Base-by-base conservation (phyloP, 768 basidiomycete genomes). In the Suillus subaureus region DNA sequence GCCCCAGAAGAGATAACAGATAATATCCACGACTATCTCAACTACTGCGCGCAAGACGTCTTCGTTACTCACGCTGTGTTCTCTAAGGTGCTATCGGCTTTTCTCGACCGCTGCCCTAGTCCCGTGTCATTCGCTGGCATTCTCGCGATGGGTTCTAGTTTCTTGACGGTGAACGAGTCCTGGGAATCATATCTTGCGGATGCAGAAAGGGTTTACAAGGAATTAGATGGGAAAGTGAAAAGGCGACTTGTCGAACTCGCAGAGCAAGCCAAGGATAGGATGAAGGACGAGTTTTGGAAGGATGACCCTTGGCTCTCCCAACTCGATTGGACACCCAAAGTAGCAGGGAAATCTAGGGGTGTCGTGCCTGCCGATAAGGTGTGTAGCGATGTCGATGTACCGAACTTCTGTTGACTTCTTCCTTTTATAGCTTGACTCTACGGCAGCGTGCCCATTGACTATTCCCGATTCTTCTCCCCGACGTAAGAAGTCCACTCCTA, bases 311-410 rank as follows among this genome's bases (percentile, higher is more conserved):
- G 95, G 94, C 77, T 96, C 16, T 85, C 82, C 58, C 97, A 99
- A 75, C 81, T 99, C 64, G 96, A 99, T 74, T 99, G 97, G 97
- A 89, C 93, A 1, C 93, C 93, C 1, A 98, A 99, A 76, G 81
- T 84, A 7, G 88, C 87, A 0, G 84, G 86, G 40, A 87, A 88
- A 74, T 88, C 89, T 11, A 81, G 92, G 72, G 91, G 91, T 0
- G 73, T 92, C 9, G 63, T 76, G 13, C 70, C 78, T 18, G 66
- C 73, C 2, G 76, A 78, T 54, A 26, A 56, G 16, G 81, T 80
- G 61, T n/a, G 64, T 49, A n/a, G 13, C 5, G 4, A 11, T 11
- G 31, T 26, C 7, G 28, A 33, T 40, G 16, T 43, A 18, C 26
- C 63, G 9, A 70, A 47, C n/a, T 15, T 52, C 21, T 35, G 8